Percentiles rank a stretch among this genome's conserved stretches.
Conservation (phyloP, 768 basidiomycete genomes). For the Tubosaeta sp. region DNA sequence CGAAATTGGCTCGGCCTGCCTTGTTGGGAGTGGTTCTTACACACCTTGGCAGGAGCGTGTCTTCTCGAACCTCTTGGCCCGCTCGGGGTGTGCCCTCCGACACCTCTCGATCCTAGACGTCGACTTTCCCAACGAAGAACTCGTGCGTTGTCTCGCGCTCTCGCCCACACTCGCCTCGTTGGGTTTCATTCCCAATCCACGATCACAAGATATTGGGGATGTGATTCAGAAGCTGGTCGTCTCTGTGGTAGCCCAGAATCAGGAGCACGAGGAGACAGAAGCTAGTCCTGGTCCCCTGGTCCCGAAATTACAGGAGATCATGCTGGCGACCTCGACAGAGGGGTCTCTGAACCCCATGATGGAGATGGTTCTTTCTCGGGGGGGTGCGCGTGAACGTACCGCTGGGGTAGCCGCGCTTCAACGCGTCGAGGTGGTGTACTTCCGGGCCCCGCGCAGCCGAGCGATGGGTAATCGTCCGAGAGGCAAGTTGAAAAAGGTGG, state of each 20-base stretch:
- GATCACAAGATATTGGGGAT: constrained; percentile 3
- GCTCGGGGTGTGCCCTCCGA: neutral
- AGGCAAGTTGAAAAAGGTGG: too few relatives aligned
- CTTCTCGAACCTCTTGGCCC: constrained; percentile 1
- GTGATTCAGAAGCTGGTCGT: neutral
- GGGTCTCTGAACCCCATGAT: constrained; percentile 5
- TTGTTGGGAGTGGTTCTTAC: too few relatives aligned
- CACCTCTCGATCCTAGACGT: neutral
- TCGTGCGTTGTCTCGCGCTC: constrained; percentile 16
- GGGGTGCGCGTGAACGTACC: neutral
- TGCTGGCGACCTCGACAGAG: constrained; percentile 11
- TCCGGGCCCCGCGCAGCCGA: too few relatives aligned
- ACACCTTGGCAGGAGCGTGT: too few relatives aligned
- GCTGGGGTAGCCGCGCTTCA: constrained; percentile 4
- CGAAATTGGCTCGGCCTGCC: too few relatives aligned
- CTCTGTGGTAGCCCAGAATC: too few relatives aligned
- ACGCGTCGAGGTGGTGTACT: neutral
- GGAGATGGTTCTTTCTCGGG: constrained; percentile 8
- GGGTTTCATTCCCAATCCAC: constrained; percentile 13
- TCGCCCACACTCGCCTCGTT: constrained; percentile 7
- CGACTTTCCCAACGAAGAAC: constrained; percentile 12
- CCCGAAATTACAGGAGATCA: constrained; percentile 10
- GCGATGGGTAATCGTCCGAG: too few relatives aligned
- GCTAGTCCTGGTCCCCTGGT: neutral
- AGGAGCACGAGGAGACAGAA: too few relatives aligned